Conservation (phyloP, 495 filamentous ascomycete species). For the Chaetomidium leptoderma region DNA sequence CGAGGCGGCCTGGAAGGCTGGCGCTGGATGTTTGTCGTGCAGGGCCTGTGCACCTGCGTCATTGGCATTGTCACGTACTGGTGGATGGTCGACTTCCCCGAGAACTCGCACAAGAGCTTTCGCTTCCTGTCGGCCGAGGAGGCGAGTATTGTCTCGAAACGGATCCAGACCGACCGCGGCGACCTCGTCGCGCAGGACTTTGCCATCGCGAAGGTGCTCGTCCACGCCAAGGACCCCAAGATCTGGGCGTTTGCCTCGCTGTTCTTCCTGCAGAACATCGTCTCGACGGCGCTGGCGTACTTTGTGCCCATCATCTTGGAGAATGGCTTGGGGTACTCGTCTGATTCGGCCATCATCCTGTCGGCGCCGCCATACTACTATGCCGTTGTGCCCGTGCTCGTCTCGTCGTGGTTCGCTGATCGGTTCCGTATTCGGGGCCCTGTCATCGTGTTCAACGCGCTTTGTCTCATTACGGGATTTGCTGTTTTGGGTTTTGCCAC, state of each 20-base stretch:
- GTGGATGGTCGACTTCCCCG: slow-evolving; percentile 80
- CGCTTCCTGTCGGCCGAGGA: slow-evolving; percentile 59
- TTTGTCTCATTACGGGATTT: slow-evolving; percentile 68
- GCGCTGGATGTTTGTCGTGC: slow-evolving; percentile 75
- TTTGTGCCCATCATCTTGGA: slow-evolving; percentile 70
- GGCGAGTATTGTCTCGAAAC: slow-evolving; percentile 49
- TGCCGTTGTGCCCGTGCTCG: slow-evolving; percentile 63
- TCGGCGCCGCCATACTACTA: slow-evolving; percentile 77
- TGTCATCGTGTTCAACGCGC: slow-evolving; percentile 68
- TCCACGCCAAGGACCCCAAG: slow-evolving; percentile 62
- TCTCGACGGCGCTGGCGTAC: slow-evolving; percentile 64
- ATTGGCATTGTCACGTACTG: slow-evolving; percentile 66
- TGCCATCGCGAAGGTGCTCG: slow-evolving; percentile 53
- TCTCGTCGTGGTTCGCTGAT: slow-evolving; percentile 67
- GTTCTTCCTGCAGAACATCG: slow-evolving; percentile 71
- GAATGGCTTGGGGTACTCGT: slow-evolving; percentile 65
- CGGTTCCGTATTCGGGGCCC: slow-evolving; percentile 60
- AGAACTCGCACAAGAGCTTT: slow-evolving; percentile 58
- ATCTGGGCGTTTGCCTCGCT: slow-evolving; percentile 67
- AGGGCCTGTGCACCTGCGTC: slow-evolving; percentile 57
- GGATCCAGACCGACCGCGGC: slow-evolving; percentile 61
- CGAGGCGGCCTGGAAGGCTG: slow-evolving; percentile 59
- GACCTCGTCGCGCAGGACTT: slow-evolving; percentile 63
- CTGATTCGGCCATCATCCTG: slow-evolving; percentile 62
- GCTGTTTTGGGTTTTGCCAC: slow-evolving; percentile 67